Evolutionary conservation across 2,329 filamentous ascomycete genomes (phyloP), one percentile per base, ranked within the genome.

Genomic region (Pseudopyrenochaeta lycopersici): DNA sequence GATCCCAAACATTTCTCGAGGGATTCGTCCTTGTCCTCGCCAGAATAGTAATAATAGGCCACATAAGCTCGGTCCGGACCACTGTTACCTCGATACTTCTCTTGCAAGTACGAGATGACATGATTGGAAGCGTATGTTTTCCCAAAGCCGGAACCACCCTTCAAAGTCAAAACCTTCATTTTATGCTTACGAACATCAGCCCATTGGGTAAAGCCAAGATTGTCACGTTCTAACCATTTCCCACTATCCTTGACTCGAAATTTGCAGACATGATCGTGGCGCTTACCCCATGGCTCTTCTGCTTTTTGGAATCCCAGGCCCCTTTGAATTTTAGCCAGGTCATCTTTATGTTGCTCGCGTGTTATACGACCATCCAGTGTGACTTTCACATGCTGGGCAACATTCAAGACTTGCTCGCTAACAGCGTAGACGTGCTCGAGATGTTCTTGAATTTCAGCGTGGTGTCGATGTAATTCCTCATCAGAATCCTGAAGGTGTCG

Each of bases 21-120:
- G 11, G 57, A 54, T 1, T 58, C 48, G 15, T 58, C 52, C 30
- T 54, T 59, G 1, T 59, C 58, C 4, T 54, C 60, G 4, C 55
- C 36, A 20, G 52, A 63, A 30, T 63, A 63, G 43, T 63, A 63
- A 39, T 63, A 63, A 9, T 27, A 27, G 1, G 55, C 52, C 11
- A 63, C 9, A 3, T 32, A 52, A 30, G 48, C 43, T n/a, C 33
- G 48, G 1, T 41, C 46, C 1, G 47, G 27, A 14, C 32, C 38
- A 2, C 27, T 48, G 15, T 53, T 51, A 9, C 4, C 9, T 27
- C 23, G 23, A 14, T 35, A 35, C 4, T 30, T 53, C 15, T 47
- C 31, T 30, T 47, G 38, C 5, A 53, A 18, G 15, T 42, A 38
- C 4, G 43, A 47, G 21, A 53, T 43, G n/a, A 33, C 38, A 14